These are phyloP conservation scores for Fraxinus velutina DNA, from an alignment of 305 asterid species.

Conservation along the genomic window DNA sequence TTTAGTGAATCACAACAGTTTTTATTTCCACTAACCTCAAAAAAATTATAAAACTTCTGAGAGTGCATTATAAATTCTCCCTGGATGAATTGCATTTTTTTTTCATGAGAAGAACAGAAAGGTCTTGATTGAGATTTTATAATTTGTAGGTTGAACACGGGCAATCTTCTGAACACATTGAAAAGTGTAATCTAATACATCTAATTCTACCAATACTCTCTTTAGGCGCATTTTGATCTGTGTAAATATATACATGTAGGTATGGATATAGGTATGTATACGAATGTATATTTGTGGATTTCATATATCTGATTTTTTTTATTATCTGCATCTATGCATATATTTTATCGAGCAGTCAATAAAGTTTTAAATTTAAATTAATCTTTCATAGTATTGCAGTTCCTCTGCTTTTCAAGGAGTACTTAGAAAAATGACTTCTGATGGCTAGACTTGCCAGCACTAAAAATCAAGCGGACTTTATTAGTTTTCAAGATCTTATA, in stretches of 20 bases:
- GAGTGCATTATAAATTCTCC: background rate
- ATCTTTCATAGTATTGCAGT: constrained; percentile 1
- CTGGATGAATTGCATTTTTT: background rate
- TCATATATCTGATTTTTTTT: background rate
- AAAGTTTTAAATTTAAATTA: background rate
- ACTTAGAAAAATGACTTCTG: background rate
- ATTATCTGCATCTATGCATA: background rate
- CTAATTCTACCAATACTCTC: background rate
- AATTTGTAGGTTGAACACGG: background rate
- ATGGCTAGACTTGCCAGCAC: background rate
- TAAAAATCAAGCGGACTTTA: background rate
- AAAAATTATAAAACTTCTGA: background rate
- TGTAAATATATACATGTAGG: background rate
- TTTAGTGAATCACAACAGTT: background rate
- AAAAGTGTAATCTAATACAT: background rate
- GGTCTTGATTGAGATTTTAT: background rate
- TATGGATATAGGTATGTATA: background rate
- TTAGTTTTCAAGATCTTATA: background rate
- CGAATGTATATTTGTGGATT: background rate
- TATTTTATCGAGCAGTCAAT: background rate
- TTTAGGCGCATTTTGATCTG: background rate
- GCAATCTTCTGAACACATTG: background rate
- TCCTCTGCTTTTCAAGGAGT: background rate
- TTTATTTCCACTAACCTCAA: background rate
- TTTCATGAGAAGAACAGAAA: background rate